Base-by-base conservation (phyloP, 768 basidiomycete genomes). In the Crepidotus variabilis region DNA sequence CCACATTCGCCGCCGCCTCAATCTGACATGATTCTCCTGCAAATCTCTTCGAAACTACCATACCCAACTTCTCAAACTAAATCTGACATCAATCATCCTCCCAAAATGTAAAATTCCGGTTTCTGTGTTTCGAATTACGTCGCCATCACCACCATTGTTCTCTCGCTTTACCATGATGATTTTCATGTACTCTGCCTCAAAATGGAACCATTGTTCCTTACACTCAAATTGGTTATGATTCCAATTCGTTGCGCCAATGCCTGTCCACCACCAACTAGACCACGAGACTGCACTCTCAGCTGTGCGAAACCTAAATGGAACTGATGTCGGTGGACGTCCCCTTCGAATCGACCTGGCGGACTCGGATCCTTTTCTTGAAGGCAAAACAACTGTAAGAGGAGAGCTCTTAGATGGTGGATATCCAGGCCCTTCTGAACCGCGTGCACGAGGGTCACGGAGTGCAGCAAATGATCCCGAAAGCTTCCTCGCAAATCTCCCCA, bases 261-360 rank as follows among this genome's bases (percentile, higher is more conserved):
- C 47, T 32, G 43, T 53, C 23, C 52, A 46, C 43, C 35, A 20
- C 21, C 39, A 18, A 13, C 22, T 49, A 90, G 97, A 99, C 72
- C 92, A 96, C 70, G 95, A 97, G 72, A 98, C 97, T 21, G 97
- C 97, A 6, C 72, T 84, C 22, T 96, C 94, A 51, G 97, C 97
- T 49, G 93, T 99, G 14, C 87, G 97, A 65, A 99, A 98, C 67
- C 82, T 99, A 50, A 94, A 97, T 71, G 92, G 91, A 58, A 85
- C 85, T 51, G 92, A 94, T 63, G 90, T 98, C 32, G 93, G 91
- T 55, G 97, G 97, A 2, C 85, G 97, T 8, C 89, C 91, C 1
- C 78, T 99, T 46, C 87, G 95, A 50, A 95, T 99, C 64, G 96
- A 98, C 69, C 81, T 96, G 34, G 93, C 94, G 47, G 92, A 95